Evolutionary conservation across 176 grass and related monocot species (phyloP).

Genomic region (Musa schizocarpa): DNA sequence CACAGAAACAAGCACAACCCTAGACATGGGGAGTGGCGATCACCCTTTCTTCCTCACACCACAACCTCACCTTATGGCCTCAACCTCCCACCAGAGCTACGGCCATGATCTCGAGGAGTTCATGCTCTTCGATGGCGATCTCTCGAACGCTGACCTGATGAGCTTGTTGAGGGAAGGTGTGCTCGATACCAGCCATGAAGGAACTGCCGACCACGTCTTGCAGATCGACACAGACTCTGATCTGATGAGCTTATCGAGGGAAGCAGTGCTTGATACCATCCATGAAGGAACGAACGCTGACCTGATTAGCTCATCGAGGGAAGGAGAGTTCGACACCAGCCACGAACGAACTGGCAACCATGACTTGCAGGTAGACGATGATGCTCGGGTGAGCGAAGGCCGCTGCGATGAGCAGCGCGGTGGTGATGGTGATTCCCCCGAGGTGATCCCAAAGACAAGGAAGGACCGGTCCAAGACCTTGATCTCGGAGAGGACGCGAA

Average conservation of each 20-base stretch:
- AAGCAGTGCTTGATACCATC: too few species aligned
- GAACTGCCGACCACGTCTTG: neutral
- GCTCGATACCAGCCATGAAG: neutral
- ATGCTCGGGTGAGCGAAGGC: neutral
- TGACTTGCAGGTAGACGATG: neutral
- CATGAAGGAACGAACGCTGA: too few species aligned
- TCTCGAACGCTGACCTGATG: neutral
- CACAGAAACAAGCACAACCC: neutral
- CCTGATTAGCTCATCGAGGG: too few species aligned
- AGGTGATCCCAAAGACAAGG: constrained; percentile 29
- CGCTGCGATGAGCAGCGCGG: neutral
- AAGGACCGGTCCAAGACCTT: constrained; percentile 73
- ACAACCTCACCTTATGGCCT: too few species aligned
- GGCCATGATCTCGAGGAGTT: constrained; percentile 33
- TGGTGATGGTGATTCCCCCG: constrained; percentile 33
- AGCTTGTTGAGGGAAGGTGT: neutral
- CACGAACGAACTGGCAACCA: neutral
- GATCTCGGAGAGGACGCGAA: constrained; percentile 71
- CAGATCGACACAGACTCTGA: neutral
- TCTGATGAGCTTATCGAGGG: too few species aligned
- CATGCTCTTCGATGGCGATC: constrained; percentile 28
- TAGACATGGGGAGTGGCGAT: neutral
- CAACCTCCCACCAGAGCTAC: neutral
- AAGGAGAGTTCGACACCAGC: too few species aligned
- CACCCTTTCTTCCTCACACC: neutral